Conservation (phyloP, 257 asterid species). For the Nicotiana paniculata region DNA sequence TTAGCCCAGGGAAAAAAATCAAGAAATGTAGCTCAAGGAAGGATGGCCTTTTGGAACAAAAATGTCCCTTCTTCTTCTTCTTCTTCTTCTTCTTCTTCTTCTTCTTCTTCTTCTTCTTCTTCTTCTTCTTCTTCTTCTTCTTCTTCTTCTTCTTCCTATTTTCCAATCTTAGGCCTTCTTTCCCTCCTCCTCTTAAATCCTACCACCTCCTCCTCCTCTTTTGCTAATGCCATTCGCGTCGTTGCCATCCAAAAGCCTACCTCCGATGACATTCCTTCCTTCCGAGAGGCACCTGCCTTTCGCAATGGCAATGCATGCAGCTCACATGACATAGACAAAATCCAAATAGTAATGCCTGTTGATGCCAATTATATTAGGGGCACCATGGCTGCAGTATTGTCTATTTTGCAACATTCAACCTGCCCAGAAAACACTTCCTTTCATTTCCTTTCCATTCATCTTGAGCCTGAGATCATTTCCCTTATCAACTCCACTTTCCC, state of each 20-base stretch:
- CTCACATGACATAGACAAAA: constrained; percentile 12
- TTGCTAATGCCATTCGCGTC: constrained; percentile 41
- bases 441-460: constrained; percentile 59
- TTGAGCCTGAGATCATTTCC: constrained; percentile 39
- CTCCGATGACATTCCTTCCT: constrained; percentile 24
- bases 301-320: constrained; percentile 53
- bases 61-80: constrained; percentile 13
- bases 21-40: constrained; percentile 22
- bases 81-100: background rate
- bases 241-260: constrained; percentile 25
- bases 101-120: background rate
- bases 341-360: constrained; percentile 74
- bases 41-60: constrained; percentile 73
- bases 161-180: constrained; percentile 72
- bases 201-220: constrained; percentile 11
- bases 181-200: constrained; percentile 50
- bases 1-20: constrained; percentile 1
- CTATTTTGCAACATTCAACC: constrained; percentile 68
- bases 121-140: background rate
- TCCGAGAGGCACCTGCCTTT: constrained; percentile 78
- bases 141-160: background rate
- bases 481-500: constrained; percentile 71
- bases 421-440: constrained; percentile 73
- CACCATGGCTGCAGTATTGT: constrained; percentile 69
- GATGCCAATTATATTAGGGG: constrained; percentile 75